Evolutionary conservation across 2,329 filamentous ascomycete genomes (phyloP).

Genomic region (Sphaerulina musiva): DNA sequence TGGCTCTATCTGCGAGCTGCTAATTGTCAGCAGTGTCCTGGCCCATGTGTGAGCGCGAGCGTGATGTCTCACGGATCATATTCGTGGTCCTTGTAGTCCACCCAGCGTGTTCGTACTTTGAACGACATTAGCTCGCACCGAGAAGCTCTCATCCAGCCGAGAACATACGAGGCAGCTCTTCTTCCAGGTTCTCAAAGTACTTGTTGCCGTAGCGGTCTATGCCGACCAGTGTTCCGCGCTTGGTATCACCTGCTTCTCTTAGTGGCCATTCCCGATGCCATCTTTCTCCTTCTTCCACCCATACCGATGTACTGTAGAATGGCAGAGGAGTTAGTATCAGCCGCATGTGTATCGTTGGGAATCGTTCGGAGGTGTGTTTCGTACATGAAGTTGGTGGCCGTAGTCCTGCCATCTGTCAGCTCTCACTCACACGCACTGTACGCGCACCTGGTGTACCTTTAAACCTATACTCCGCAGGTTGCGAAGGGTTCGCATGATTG

Average conservation of each 20-base stretch:
- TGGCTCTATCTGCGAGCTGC: constrained; percentile 76
- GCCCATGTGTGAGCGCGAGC: not conserved
- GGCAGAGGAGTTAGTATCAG: constrained; percentile 15
- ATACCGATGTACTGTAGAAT: constrained; percentile 34
- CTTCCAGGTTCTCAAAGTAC: constrained; percentile 83
- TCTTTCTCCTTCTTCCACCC: constrained; percentile 5
- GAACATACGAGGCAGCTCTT: constrained; percentile 81
- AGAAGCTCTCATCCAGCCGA: constrained; percentile 1
- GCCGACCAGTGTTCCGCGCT: constrained; percentile 79
- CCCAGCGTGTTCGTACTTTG: constrained; percentile 88
- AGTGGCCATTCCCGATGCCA: not conserved
- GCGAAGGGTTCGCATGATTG: constrained; percentile 73
- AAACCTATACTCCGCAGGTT: constrained; percentile 83
- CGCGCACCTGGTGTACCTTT: constrained; percentile 55
- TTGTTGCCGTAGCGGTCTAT: constrained; percentile 92
- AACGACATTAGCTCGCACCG: constrained; percentile 2
- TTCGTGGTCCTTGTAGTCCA: constrained; percentile 89
- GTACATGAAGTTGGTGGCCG: constrained; percentile 86
- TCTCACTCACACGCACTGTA: not conserved
- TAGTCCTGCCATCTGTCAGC: constrained; percentile 60
- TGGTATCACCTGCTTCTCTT: constrained; percentile 72
- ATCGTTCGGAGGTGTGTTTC: constrained; percentile 32
- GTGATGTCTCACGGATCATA: constrained; percentile 58
- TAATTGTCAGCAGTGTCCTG: constrained; percentile 35
- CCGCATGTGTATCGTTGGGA: not conserved